phyloP scores from a whole-genome alignment of 2,329 filamentous ascomycete genomes.

The Penicillium sp. region DNA sequence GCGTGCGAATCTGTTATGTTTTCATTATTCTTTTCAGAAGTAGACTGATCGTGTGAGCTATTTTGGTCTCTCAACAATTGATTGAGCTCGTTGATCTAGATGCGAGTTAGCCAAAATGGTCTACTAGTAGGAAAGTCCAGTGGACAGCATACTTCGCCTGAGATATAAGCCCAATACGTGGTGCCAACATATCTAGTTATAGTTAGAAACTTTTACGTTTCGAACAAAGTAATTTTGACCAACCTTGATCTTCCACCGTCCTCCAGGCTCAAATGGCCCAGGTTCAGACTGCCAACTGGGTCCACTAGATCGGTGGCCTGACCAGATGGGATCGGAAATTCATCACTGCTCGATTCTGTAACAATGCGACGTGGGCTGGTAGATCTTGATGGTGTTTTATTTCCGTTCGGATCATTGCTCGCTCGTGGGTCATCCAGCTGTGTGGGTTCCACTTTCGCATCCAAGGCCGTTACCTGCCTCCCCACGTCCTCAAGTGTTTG shows the following conservation, averaged over 20 bases:
- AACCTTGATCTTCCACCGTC: slow-evolving; percentile 41
- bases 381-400: slow-evolving; percentile 21
- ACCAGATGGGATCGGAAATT: slow-evolving; percentile 44
- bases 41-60: slow-evolving; percentile 32
- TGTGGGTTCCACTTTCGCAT: slow-evolving; percentile 16
- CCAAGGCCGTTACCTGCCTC: slow-evolving; percentile 19
- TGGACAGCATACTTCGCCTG: slow-evolving; percentile 37
- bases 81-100: slow-evolving; percentile 45
- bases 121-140: not conserved
- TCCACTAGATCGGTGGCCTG: slow-evolving; percentile 44
- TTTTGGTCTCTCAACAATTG: slow-evolving; percentile 44
- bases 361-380: slow-evolving; percentile 35
- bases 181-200: slow-evolving; percentile 44
- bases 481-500: slow-evolving; percentile 28
- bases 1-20: slow-evolving; percentile 21
- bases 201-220: not conserved
- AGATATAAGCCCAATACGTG: slow-evolving; percentile 48
- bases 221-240: not conserved
- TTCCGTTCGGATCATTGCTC: slow-evolving; percentile 15
- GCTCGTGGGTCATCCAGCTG: slow-evolving; percentile 20
- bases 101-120: not conserved
- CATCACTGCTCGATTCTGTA: slow-evolving; percentile 37
- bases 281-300: slow-evolving; percentile 41
- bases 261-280: slow-evolving; percentile 45
- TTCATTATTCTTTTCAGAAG: slow-evolving; percentile 23